Base-by-base conservation (phyloP, 1,139 yeast genomes). In the Insectozyma bohioensis region DNA sequence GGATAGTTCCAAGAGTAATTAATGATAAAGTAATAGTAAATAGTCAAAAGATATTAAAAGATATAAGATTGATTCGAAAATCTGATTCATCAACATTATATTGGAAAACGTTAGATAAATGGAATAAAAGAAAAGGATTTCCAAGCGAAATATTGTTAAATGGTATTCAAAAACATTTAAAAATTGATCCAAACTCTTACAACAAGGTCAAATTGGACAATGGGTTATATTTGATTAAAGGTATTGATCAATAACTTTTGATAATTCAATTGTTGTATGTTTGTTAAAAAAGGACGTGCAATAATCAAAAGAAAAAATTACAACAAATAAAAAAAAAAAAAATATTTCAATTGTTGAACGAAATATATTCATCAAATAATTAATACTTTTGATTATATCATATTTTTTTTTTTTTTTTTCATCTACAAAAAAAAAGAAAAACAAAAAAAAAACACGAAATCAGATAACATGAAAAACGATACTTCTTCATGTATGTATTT, bases 61-160 rank as follows among this genome's bases (percentile, higher is more conserved):
- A n/a, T n/a, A n/a, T n/a, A n/a, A n/a, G n/a, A n/a, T n/a, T n/a
- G n/a, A n/a, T n/a, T n/a, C n/a, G n/a, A n/a, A n/a, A n/a, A n/a
- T n/a, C n/a, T 3, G 11, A 23, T 9, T 13, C 26, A 5, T 12
- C 28, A 16, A 19, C 21, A 2, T 28, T 41, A 13, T 14, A 18
- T 19, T 40, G 46, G 42, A 21, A 32, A 9, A 20, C 24, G 6
- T 22, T 28, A 4, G 14, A 24, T 7, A 12, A 17, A 4, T 42
- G 43, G 42, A 25, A 24, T 12, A 14, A 22, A 12, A 33, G 45
- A 33, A 40, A 26, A 26, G 46, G 45, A 4, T 31, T 27, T 25
- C 45, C 46, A 5, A 20, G 9, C 16, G 30, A 28, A 10, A 20
- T 10, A 15, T 20, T 28, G n/a, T 14, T 20, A 2, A 7, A 7